Evolutionary conservation across 2,329 filamentous ascomycete species (phyloP), one percentile per base, ranked within the genome.

Genomic region (Fusarium sp.): DNA sequence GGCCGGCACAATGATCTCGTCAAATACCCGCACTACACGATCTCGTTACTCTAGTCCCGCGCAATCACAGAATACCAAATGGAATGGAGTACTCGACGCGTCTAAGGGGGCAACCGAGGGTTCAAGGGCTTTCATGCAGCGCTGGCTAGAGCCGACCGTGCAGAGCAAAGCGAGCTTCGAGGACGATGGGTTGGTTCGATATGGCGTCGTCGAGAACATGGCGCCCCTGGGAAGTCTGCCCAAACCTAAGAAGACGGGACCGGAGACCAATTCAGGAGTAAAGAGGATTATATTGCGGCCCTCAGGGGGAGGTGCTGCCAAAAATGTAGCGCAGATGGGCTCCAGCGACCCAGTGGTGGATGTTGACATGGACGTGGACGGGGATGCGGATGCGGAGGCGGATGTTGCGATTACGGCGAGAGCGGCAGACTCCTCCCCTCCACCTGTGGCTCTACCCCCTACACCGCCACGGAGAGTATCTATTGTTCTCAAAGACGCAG

Each of bases 131-230:
- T 86, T 89, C 67, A 86, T 90, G 86, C 83, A 87, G 72, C 83
- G 83, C 68, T 91, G 89, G 89, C 81, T 90, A 72, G 89, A 91
- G 79, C 88, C 88, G 16, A 83, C 87, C 12, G 83, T 90, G 43
- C 87, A 89, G 82, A 86, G 83, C 81, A 89, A 88, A 81, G 80
- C 95, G 16, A 96, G 93, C 80, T 97, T 92, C 80, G 90, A 94
- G 85, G 94, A 97, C 80, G 90, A 88, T 64, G 93, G 93, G 49
- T 88, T 96, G 75, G 86, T 92, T 77, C 88, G 92, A 54, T 90
- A 91, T 81, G 93, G 93, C 72, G 93, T 97, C 23, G 86, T 97
- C 66, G 92, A 94, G 82, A 92, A 92, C 77, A 97, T 97, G 95
- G 91, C 91, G 60, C 92, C 95, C 32, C 84, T 97, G 63, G 95